Evolutionary conservation across 1,284 basidiomycete species (phyloP), one percentile per base, ranked within the genome.

Genomic region (Inonotus obliquus): DNA sequence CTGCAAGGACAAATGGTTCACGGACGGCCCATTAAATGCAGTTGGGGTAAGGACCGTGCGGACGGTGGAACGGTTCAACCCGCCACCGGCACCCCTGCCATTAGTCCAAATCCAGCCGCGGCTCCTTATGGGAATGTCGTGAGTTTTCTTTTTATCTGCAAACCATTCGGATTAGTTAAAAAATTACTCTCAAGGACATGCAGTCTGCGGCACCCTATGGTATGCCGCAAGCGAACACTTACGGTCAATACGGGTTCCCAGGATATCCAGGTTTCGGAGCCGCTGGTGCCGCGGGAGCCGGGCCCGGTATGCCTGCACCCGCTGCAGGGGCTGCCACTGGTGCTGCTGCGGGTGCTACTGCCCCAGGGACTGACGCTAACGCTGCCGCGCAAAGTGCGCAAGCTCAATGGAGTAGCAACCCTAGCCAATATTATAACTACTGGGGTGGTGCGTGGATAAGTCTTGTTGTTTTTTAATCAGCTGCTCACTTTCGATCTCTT

Each of bases 21-120:
- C 69, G 96, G 96, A 55, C 80, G 96, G 48, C 94, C 94, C 13
- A 91, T 98, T 80, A 96, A 97, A 76, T 96, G 94, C 75, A 94
- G 93, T 67, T 99, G 96, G 96, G 96, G 96, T 65, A 98, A 98
- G 76, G 96, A 98, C 72, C 84, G 93, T 65, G 85, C 85, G 39
- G 90, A 91, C 71, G 89, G 85, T 35, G 80, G 79, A 19, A 77
- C 80, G 49, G 79, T 81, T 37, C 77, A 84, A 65, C 79, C 82
- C 39, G 69, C 73, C 29, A 71, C 72, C 55, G 41, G 72, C 29
- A 71, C 72, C 54, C 13, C 11, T 44, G 77, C 84, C 32, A 75
- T 90, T 69, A 89, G 84, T 67, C 88, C 89, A 37, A 80, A 86
- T 55, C 78, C 87, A 32, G 78, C 65, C 5, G 78, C 87, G 23